Evolutionary conservation across 768 basidiomycete genomes (phyloP), one percentile per base, ranked within the genome.

Genomic region (Xerocomus brunneocitrinus): DNA sequence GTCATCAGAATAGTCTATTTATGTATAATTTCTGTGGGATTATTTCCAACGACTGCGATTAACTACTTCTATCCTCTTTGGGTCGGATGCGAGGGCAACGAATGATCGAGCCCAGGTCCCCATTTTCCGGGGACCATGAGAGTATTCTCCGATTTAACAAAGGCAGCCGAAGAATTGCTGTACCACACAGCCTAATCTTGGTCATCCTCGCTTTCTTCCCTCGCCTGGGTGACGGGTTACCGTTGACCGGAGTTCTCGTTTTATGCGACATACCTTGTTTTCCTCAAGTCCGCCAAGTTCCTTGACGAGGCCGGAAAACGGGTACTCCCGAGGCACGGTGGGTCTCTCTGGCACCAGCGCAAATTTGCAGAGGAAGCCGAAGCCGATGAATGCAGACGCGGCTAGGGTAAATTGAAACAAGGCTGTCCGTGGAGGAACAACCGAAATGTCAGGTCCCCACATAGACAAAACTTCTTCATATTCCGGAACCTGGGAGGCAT

Each of bases 361-460:
- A 39, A 77, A 76, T 52, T 82, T 85, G 61, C 81, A 76, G 41
- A 83, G 54, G 49, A 82, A 74, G 3, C 82, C 89, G 55, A 85
- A 79, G 3, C 76, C 73, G 39, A 84, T 74, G 58, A 93, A 87
- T n/a, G 78, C 79, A 25, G 78, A 66, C 19, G 76, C 71, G 0
- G 83, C 89, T 48, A 85, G 67, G 12, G 78, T 59, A 64, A 93
- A 87, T 42, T 87, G 86, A 47, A 78, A 75, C 34, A 86, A 67
- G 7, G 91, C 90, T 2, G 67, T 76, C 7, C 76, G 68, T 25
- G 87, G 83, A 12, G 76, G 71, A 12, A 89, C 72, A 22, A 77
- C 76, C 38, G 90, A 79, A 28, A 81, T 73, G 62, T 93, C 91
- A 22, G 89, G 89, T 25, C 89, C 89, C 89, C 89, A 92, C 87